phyloP scores from a whole-genome alignment of 805 yeast species.

The Barnettozyma californica region DNA sequence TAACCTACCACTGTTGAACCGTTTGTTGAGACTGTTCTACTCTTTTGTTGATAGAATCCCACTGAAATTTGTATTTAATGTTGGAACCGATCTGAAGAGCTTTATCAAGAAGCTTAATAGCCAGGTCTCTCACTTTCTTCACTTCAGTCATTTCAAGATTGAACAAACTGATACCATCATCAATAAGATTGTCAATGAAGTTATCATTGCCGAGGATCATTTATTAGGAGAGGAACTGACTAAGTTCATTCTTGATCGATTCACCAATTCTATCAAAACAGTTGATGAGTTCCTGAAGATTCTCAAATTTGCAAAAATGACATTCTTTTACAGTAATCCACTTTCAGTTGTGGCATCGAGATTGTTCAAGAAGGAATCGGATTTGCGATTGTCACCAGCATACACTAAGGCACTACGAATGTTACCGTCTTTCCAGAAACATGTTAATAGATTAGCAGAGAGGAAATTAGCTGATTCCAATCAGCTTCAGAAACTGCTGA shows the following conservation, averaged over 20 bases:
- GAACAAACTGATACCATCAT: slow-evolving; percentile 23
- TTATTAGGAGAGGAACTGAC: slow-evolving; percentile 20
- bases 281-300: slow-evolving; percentile 23
- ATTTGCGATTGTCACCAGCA: slow-evolving; percentile 2
- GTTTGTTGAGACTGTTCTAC: slow-evolving; percentile 13
- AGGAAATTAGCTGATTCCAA: slow-evolving; percentile 3
- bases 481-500: slow-evolving; percentile 13
- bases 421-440: slow-evolving; percentile 31
- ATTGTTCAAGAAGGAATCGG: slow-evolving; percentile 4
- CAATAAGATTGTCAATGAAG: slow-evolving; percentile 18
- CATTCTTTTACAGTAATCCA: slow-evolving; percentile 22
- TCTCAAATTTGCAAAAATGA: slow-evolving; percentile 23
- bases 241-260: slow-evolving; percentile 17
- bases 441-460: slow-evolving; percentile 16
- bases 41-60: slow-evolving; percentile 18
- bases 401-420: slow-evolving; percentile 26
- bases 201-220: slow-evolving; percentile 14
- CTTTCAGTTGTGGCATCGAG: slow-evolving; percentile 13
- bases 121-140: slow-evolving; percentile 14
- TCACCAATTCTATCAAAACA: slow-evolving; percentile 18
- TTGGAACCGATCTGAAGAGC: slow-evolving; percentile 18
- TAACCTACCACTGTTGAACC: slow-evolving; percentile 16
- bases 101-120: slow-evolving; percentile 15
- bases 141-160: slow-evolving; percentile 16
- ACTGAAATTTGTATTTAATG: slow-evolving; percentile 21